Conservation (phyloP, 192 early-diverging fungal species). For the Cladochytrium replicatum region DNA sequence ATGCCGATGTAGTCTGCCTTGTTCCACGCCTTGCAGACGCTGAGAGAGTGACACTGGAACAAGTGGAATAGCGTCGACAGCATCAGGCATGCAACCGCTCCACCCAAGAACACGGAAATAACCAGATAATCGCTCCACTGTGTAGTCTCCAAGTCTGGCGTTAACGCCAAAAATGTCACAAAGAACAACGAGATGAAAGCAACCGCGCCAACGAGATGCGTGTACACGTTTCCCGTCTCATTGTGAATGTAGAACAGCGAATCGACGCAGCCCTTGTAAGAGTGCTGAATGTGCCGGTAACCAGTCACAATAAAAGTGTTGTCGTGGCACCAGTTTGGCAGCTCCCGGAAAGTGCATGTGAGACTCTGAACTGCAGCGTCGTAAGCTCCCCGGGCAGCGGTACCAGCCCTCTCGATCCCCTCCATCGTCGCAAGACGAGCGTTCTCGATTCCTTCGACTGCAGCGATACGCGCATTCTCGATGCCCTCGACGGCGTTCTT, state of each 20-base stretch:
- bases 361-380: too few relatives aligned
- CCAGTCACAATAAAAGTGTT: constrained; percentile 69
- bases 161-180: constrained; percentile 47
- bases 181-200: too few relatives aligned
- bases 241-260: constrained; percentile 82
- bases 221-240: constrained; percentile 87
- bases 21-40: constrained; percentile 66
- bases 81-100: constrained; percentile 68
- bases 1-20: constrained; percentile 91
- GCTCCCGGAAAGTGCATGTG: neutral
- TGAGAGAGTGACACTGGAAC: constrained; percentile 70
- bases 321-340: constrained; percentile 45
- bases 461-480: too few relatives aligned
- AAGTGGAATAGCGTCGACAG: constrained; percentile 72
- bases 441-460: too few relatives aligned
- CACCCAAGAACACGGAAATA: constrained; percentile 64
- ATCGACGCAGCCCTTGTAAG: constrained; percentile 61
- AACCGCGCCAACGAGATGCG: constrained; percentile 66
- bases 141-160: too few relatives aligned
- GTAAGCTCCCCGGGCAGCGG: too few relatives aligned
- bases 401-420: too few relatives aligned
- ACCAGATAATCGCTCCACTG: constrained; percentile 54
- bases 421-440: too few relatives aligned
- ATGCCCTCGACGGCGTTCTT: too few relatives aligned
- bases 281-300: constrained; percentile 69